Evolutionary conservation across 148 eudicot species (phyloP).

Genomic region (Vaccinium macrocarpon): DNA sequence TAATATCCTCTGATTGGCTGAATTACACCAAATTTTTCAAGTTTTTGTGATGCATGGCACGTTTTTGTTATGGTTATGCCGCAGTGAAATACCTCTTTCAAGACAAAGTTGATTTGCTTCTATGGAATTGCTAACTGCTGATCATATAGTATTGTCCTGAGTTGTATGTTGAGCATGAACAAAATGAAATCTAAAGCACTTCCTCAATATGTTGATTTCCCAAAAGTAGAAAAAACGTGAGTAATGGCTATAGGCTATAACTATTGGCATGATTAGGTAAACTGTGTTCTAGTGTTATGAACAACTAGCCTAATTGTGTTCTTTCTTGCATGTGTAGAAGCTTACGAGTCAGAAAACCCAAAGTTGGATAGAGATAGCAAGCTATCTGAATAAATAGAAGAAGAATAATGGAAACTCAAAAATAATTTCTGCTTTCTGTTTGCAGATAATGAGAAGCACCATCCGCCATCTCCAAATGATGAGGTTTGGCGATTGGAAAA

Average conservation of each 20-base stretch:
- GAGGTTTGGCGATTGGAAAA: constrained; percentile 27
- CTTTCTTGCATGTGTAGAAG: too few species aligned
- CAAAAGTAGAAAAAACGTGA: neutral
- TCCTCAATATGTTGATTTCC: neutral
- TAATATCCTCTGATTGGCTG: neutral
- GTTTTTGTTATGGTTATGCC: neutral
- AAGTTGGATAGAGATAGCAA: neutral
- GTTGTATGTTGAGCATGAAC: neutral
- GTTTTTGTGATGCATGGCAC: neutral
- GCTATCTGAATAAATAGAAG: neutral
- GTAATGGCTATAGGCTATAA: neutral
- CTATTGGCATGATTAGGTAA: neutral
- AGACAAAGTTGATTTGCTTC: neutral
- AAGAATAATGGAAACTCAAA: neutral
- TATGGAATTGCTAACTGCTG: neutral
- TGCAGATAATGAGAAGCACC: constrained; percentile 31
- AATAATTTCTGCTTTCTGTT: constrained; percentile 9
- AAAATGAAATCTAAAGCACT: neutral
- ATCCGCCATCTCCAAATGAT: constrained; percentile 28
- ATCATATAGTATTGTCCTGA: neutral
- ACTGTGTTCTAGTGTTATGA: too few species aligned
- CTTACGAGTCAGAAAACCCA: neutral
- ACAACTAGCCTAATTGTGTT: too few species aligned
- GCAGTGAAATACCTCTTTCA: neutral
- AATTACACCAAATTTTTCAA: neutral